Base-by-base conservation (phyloP, 2,329 filamentous ascomycete species). In the Nigrospora oryzae region DNA sequence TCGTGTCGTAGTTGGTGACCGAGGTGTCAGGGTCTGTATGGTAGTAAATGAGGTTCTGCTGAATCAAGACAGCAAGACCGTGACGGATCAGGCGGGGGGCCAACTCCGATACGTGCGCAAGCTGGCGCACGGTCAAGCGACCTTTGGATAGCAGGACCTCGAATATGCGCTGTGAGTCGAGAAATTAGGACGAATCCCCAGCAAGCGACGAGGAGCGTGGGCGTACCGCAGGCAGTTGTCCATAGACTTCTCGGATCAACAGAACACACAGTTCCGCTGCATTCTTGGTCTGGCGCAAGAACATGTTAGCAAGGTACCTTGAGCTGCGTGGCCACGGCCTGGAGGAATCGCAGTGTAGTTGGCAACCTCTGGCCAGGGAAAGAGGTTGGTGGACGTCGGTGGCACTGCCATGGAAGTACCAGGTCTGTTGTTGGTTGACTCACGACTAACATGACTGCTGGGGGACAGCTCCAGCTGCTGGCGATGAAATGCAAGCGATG, bases 231-330 rank as follows among this genome's bases (percentile, higher is more conserved):
- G 89, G 89, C 47, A 97, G 81, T 69, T 95, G 87, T 61, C 93
- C 93, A 65, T 93, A 91, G 48, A 87, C 76, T 63, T 96, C 89
- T 61, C 89, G 83, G 51, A 97, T 84, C 51, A 96, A 77, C 62
- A 95, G 81, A 70, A 84, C 79, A 73, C 89, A 95, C 61, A 97
- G 86, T 78, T 96, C 88, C 59, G 85, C 81, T 54, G 86, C 76
- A 63, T 86, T 79, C 71, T 89, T 81, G 49, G 79, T 81, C 80
- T 84, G 51, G 13, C n/a, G 39, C 36, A 44, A 19, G 40, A 23
- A 19, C 17, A 46, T 30, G 53, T 66, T 48, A 65, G 60, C 38
- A 38, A 36, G 34, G 34, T 2, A 36, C 16, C 14, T n/a, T 36
- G 5, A 10, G 8, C 23, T 10, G 23, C 23, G 8, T 2, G 23